phyloP scores from a whole-genome alignment of 345 rosid species.

The Linum usitatissimum region DNA sequence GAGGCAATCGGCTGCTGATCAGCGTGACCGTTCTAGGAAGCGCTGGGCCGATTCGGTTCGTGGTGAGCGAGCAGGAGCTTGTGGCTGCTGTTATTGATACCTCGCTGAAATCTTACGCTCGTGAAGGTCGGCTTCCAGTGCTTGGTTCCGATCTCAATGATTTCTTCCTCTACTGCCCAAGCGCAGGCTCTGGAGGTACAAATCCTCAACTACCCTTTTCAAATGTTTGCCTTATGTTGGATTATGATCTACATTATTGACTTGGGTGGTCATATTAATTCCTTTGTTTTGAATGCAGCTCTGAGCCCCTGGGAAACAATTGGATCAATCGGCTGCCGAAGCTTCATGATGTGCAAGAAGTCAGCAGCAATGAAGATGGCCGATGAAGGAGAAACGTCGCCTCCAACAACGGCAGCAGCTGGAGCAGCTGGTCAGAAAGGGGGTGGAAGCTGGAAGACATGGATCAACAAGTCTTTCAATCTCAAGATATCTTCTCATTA shows the following conservation, averaged over 20 bases:
- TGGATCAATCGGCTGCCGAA: conserved; percentile 65
- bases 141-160: conserved; percentile 71
- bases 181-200: conserved; percentile 53
- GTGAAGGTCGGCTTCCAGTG: conserved; percentile 95
- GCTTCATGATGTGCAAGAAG: conserved; percentile 86
- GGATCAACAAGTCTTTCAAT: conserved; percentile 82
- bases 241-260: neutral
- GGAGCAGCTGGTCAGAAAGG: conserved; percentile 35
- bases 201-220: neutral
- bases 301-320: conserved; percentile 68
- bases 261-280: neutral
- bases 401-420: conserved; percentile 20
- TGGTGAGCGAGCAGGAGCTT: conserved; percentile 63
- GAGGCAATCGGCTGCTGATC: conserved; percentile 64
- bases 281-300: conserved; percentile 34
- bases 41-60: conserved; percentile 91
- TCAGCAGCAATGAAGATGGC: conserved; percentile 39
- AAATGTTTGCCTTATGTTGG: neutral
- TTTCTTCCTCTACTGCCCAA: conserved; percentile 57
- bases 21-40: conserved; percentile 84
- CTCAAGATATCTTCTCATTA: conserved; percentile 63
- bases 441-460: conserved; percentile 71
- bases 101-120: conserved; percentile 72
- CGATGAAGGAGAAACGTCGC: conserved; percentile 12
- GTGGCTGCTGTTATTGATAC: conserved; percentile 74